Percentiles rank a stretch among this genome's conserved stretches.
Evolutionary conservation across 495 filamentous ascomycete genomes (phyloP).

Genomic region (Penicillium argentinense): DNA sequence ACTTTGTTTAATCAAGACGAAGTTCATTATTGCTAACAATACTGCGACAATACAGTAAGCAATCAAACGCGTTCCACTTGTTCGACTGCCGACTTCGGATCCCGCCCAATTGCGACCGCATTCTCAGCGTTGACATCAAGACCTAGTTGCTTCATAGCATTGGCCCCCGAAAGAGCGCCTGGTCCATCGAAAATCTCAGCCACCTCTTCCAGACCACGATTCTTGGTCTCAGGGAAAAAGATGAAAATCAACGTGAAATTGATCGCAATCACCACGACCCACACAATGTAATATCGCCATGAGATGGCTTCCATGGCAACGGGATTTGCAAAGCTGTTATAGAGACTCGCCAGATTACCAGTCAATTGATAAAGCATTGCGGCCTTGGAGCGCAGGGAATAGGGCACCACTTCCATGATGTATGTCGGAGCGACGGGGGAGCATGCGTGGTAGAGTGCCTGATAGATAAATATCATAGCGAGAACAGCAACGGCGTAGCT

Average conservation of each 20-base stretch:
- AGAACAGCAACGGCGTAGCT: conserved; percentile 56
- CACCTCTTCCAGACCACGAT: conserved; percentile 64
- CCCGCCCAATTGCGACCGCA: conserved; percentile 7
- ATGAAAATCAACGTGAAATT: conserved; percentile 61
- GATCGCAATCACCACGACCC: conserved; percentile 58
- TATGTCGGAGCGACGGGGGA: conserved; percentile 63
- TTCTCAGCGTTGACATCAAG: conserved; percentile 14
- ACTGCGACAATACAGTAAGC: not conserved
- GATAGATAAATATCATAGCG: conserved; percentile 51
- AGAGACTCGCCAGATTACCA: conserved; percentile 50
- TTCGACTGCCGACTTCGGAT: conserved; percentile 1
- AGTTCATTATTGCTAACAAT: not conserved
- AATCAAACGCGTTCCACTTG: conserved; percentile 12
- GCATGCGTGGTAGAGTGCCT: conserved; percentile 38
- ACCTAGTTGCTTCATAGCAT: conserved; percentile 17
- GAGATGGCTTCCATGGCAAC: conserved; percentile 56
- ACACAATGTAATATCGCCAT: conserved; percentile 65
- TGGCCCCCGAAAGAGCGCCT: conserved; percentile 37
- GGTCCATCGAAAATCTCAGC: conserved; percentile 62
- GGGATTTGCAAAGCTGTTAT: conserved; percentile 59
- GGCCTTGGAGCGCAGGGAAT: conserved; percentile 67
- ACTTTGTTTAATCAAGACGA: too few species aligned
- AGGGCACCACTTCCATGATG: conserved; percentile 65
- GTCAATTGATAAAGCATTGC: conserved; percentile 65
- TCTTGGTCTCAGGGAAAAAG: conserved; percentile 67